A percentile compares a stretch with the other conserved stretches of the same genome.
Conservation (phyloP, 371 early-diverging fungal genomes). For the Apophysomyces variabilis region DNA sequence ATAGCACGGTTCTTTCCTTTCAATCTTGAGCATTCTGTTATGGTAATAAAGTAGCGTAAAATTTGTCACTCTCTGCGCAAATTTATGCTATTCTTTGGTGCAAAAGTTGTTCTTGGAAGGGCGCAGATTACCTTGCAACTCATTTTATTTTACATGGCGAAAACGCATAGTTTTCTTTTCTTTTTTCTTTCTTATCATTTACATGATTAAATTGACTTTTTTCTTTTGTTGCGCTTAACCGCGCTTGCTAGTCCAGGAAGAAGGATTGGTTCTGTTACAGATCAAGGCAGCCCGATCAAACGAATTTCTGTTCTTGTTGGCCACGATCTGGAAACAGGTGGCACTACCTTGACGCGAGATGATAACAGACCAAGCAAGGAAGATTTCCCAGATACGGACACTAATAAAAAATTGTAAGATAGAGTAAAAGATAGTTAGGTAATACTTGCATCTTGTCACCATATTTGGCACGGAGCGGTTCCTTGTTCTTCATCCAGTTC, state of each 20-base stretch:
- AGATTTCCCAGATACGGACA: constrained; percentile 90
- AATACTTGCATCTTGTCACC: constrained; percentile 79
- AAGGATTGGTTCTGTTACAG: constrained; percentile 52
- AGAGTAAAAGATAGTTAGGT: constrained; percentile 1
- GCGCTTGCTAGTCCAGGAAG: constrained; percentile 37
- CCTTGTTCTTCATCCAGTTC: constrained; percentile 96
- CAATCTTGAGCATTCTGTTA: too few species aligned
- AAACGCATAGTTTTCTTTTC: not conserved
- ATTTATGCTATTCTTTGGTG: too few species aligned
- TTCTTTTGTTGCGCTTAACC: constrained; percentile 4
- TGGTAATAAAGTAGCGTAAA: too few species aligned
- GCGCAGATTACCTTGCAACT: not conserved
- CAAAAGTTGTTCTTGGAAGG: too few species aligned
- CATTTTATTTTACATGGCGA: not conserved
- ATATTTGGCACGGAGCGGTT: constrained; percentile 78
- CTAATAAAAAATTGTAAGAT: constrained; percentile 9
- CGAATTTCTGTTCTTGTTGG: constrained; percentile 95
- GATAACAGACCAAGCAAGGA: constrained; percentile 96
- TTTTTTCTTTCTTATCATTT: not conserved
- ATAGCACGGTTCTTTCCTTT: too few species aligned
- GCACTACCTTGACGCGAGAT: constrained; percentile 94
- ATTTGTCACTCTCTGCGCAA: too few species aligned
- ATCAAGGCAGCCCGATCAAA: constrained; percentile 81
- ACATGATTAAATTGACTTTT: not conserved
- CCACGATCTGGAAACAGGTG: constrained; percentile 94